phyloP scores from a whole-genome alignment of 495 filamentous ascomycete species.

The Lichina pygmaea region DNA sequence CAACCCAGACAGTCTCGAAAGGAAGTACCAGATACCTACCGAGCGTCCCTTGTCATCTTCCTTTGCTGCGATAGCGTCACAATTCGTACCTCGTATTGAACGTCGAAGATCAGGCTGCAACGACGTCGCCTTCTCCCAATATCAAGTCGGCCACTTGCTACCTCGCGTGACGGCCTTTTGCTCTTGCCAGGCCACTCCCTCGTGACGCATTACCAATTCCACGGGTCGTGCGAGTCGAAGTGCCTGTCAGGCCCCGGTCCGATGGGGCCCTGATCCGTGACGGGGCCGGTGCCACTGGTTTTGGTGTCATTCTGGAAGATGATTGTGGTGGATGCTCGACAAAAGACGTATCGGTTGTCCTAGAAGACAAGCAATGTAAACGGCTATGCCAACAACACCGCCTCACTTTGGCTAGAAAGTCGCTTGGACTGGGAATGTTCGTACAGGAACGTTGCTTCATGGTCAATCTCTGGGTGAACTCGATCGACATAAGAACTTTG shows the following conservation, averaged over 20 bases:
- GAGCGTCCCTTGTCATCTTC: no score
- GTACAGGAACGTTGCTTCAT: constrained; percentile 75
- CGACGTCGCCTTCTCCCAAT: no score
- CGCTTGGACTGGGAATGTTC: constrained; percentile 5
- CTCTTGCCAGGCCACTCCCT: constrained; percentile 3
- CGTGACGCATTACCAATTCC: not conserved
- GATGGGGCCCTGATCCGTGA: not conserved
- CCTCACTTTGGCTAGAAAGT: not conserved
- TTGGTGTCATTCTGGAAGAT: constrained; percentile 32
- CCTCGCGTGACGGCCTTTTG: not conserved
- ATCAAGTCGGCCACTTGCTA: not conserved
- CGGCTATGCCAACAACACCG: not conserved
- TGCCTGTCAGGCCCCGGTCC: not conserved
- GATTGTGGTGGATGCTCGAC: constrained; percentile 61
- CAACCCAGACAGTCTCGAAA: no score
- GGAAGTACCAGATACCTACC: no score
- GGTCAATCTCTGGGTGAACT: constrained; percentile 15
- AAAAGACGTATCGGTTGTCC: constrained; percentile 87
- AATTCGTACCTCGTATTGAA: no score
- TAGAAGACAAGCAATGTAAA: constrained; percentile 9
- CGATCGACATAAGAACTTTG: constrained; percentile 2
- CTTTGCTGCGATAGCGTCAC: no score
- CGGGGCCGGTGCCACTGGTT: constrained; percentile 27
- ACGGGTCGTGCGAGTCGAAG: not conserved
- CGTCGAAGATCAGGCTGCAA: no score